These are phyloP conservation scores for Leonotis leonurus DNA, from an alignment of 257 asterid genomes.

Conservation along the genomic window DNA sequence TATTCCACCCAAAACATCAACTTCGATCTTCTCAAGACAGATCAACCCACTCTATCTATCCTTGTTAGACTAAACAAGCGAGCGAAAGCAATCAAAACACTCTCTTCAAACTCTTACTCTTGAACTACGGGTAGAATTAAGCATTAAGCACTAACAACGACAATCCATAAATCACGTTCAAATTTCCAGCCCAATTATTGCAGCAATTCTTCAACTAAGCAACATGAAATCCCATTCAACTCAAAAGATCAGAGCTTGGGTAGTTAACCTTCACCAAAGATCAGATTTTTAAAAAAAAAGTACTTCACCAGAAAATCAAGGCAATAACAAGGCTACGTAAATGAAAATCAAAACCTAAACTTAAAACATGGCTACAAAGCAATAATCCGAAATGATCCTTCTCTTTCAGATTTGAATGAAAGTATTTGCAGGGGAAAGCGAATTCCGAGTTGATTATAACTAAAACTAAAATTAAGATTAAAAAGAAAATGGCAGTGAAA, in stretches of 20 bases:
- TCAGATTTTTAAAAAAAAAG: slow-evolving; percentile 15
- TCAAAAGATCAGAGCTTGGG: background rate
- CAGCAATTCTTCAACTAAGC: slow-evolving; percentile 11
- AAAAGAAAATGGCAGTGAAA: background rate
- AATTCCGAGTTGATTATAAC: too few species aligned
- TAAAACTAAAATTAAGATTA: too few species aligned
- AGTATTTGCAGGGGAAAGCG: too few species aligned
- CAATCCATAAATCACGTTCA: background rate
- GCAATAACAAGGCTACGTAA: background rate
- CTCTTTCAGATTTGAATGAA: too few species aligned
- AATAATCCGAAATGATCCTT: slow-evolving; percentile 2
- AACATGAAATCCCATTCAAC: slow-evolving; percentile 7
- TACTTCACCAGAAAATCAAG: background rate
- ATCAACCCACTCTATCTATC: slow-evolving; percentile 13
- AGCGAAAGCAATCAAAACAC: background rate
- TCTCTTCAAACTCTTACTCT: slow-evolving; percentile 2
- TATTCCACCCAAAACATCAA: slow-evolving; percentile 39
- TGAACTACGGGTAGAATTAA: background rate
- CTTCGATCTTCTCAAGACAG: slow-evolving; percentile 3
- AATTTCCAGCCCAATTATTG: too few species aligned
- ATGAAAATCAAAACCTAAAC: slow-evolving; percentile 10
- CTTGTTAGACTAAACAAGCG: background rate
- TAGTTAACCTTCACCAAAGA: slow-evolving; percentile 16
- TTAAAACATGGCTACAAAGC: slow-evolving; percentile 7
- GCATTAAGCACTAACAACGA: background rate